Evolutionary conservation across 2,329 filamentous ascomycete species (phyloP), one percentile per base, ranked within the genome.

Genomic region (Biscogniauxia sp.): DNA sequence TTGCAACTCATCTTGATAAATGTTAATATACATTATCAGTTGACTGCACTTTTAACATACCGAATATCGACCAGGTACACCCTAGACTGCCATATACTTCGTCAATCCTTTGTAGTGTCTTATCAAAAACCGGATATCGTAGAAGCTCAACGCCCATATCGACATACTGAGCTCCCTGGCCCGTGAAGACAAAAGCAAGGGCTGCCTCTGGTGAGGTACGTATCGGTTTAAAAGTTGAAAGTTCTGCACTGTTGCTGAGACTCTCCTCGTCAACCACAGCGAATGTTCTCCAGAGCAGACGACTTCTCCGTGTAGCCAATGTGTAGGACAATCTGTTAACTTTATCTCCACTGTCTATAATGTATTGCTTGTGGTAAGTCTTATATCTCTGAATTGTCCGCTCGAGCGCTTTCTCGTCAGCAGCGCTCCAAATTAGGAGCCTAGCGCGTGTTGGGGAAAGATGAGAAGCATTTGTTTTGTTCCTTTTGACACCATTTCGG

Each of bases 141-240:
- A 72, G 28, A 13, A 72, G 59, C 2, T 60, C 64, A 7, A 56
- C 26, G 15, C 67, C 69, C 70, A 69, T 71, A 19, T 32, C 49
- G 5, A 56, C 56, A 51, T 70, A 70, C 26, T 72, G 70, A 1
- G 69, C 70, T 5, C 70, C 70, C 53, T 72, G 69, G 1, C 70
- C 70, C 4, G 74, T 75, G 59, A 76, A 76, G 2, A 75, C 69
- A 59, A 72, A 73, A 1, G 62, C 70, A 5, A 72, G n/a, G 5
- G 62, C 59, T 8, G 52, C 50, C 8, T 67, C 63, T 1, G 63
- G 20, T 3, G 66, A 67, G 37, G 62, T 66, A 54, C 69, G 64
- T 15, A 68, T 49, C n/a, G 63, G 52, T 51, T 66, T 66, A 19
- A 57, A 53, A 25, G 52, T 50, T 11, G 61, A 17, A 19, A 63